Conservation (phyloP, 2,329 filamentous ascomycete species). For the Venturia oleaginea region DNA sequence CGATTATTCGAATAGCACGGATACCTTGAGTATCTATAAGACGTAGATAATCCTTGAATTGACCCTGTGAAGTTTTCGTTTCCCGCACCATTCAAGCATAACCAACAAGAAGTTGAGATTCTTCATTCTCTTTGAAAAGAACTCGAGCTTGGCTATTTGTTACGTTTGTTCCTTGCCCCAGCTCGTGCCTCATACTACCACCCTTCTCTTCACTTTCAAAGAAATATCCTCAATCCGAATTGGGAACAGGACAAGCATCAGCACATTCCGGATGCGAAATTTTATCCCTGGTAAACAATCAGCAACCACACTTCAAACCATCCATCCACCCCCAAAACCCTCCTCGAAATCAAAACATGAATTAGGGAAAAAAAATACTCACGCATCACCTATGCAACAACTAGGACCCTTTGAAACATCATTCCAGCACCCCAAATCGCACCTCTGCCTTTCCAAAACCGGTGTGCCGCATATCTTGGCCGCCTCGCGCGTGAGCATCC, state of each 20-base stretch:
- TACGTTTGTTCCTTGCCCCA: too few species aligned
- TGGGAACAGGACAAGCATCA: neutral
- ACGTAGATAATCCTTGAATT: neutral
- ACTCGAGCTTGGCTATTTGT: too few species aligned
- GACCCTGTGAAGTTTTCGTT: too few species aligned
- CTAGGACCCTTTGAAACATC: neutral
- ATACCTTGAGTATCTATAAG: constrained; percentile 28
- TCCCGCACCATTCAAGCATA: too few species aligned
- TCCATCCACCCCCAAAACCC: too few species aligned
- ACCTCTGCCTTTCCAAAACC: neutral
- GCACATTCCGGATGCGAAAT: neutral
- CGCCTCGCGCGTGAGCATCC: neutral
- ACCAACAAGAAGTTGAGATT: too few species aligned
- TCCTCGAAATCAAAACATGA: neutral
- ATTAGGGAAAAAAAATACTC: neutral
- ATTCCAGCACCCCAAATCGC: neutral
- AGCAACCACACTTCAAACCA: too few species aligned
- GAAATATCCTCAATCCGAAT: neutral
- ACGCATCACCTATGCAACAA: neutral
- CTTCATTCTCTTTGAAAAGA: too few species aligned
- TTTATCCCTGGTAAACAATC: too few species aligned
- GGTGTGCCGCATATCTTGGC: neutral
- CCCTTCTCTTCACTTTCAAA: too few species aligned
- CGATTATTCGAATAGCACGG: constrained; percentile 34
- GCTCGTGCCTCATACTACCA: too few species aligned